Conservation (phyloP, 805 yeast species). For the Grigorovia humatica region DNA sequence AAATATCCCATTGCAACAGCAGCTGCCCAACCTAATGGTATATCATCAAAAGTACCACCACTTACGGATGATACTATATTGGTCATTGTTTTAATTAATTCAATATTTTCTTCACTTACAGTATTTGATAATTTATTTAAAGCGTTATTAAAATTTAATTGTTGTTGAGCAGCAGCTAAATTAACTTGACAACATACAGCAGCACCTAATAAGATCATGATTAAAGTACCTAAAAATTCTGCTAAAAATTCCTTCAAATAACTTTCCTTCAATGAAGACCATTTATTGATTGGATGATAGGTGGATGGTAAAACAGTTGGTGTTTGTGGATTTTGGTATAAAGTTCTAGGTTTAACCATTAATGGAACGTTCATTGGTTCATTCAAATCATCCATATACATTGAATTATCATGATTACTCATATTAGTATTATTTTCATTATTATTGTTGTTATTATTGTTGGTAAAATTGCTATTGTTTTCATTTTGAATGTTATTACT, state of each 20-base stretch:
- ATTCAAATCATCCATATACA: slow-evolving; percentile 1
- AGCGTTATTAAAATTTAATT: slow-evolving; percentile 5
- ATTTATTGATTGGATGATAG: slow-evolving; percentile 28
- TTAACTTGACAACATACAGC: slow-evolving; percentile 39
- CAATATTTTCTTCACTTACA: slow-evolving; percentile 4
- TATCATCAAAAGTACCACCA: slow-evolving; percentile 34
- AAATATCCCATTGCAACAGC: slow-evolving; percentile 44
- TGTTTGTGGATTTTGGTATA: slow-evolving; percentile 30
- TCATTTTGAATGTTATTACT: neutral
- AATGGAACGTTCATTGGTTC: slow-evolving; percentile 17
- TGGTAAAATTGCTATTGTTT: slow-evolving; percentile 1
- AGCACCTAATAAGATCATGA: slow-evolving; percentile 37
- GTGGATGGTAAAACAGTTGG: slow-evolving; percentile 31
- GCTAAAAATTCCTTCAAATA: slow-evolving; percentile 39
- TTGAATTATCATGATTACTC: slow-evolving; percentile 3
- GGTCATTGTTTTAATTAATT: slow-evolving; percentile 4
- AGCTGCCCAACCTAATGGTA: slow-evolving; percentile 44
- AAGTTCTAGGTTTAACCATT: slow-evolving; percentile 29
- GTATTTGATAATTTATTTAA: slow-evolving; percentile 1
- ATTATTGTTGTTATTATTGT: slow-evolving; percentile 1
- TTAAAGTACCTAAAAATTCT: slow-evolving; percentile 42
- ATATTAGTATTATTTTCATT: neutral
- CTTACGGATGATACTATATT: slow-evolving; percentile 6
- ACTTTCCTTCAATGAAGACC: slow-evolving; percentile 28
- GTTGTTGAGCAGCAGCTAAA: slow-evolving; percentile 26